Evolutionary conservation across 805 yeast species (phyloP).

Genomic region (Wickerhamiella qilinensis): DNA sequence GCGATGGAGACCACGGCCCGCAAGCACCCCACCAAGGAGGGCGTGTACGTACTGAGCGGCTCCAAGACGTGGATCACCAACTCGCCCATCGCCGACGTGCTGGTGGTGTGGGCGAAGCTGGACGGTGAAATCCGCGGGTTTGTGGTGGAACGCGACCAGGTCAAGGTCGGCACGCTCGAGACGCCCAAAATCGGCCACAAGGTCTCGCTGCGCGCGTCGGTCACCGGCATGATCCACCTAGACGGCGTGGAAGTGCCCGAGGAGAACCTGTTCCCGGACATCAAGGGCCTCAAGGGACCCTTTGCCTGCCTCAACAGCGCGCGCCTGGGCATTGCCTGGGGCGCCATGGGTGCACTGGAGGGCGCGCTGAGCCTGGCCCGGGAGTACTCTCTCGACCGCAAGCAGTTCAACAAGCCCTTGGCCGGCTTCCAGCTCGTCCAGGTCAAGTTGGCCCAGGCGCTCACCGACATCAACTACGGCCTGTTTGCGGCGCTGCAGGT

Average conservation of each 20-base stretch:
- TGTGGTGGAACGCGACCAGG: slow-evolving; percentile 24
- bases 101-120: slow-evolving; percentile 29
- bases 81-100: slow-evolving; percentile 30
- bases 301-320: slow-evolving; percentile 29
- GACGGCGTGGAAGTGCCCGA: slow-evolving; percentile 29
- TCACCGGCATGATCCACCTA: slow-evolving; percentile 29
- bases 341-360: slow-evolving; percentile 29
- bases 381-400: slow-evolving; percentile 25
- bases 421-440: slow-evolving; percentile 28
- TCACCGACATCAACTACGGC: slow-evolving; percentile 27
- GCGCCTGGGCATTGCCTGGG: slow-evolving; percentile 30
- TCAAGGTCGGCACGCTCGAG: slow-evolving; percentile 20
- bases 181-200: slow-evolving; percentile 28
- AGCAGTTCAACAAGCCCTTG: slow-evolving; percentile 26
- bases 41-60: slow-evolving; percentile 26
- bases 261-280: slow-evolving; percentile 26
- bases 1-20: slow-evolving; percentile 40
- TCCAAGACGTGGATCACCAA: slow-evolving; percentile 31
- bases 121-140: slow-evolving; percentile 29
- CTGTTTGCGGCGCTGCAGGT: slow-evolving; percentile 26
- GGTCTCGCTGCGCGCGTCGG: slow-evolving; percentile 26
- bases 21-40: slow-evolving; percentile 27
- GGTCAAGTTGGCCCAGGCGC: slow-evolving; percentile 28
- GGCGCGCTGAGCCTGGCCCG: slow-evolving; percentile 25
- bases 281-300: slow-evolving; percentile 29